phyloP scores from a whole-genome alignment of 2,329 filamentous ascomycete genomes.

The Monascus ruber region DNA sequence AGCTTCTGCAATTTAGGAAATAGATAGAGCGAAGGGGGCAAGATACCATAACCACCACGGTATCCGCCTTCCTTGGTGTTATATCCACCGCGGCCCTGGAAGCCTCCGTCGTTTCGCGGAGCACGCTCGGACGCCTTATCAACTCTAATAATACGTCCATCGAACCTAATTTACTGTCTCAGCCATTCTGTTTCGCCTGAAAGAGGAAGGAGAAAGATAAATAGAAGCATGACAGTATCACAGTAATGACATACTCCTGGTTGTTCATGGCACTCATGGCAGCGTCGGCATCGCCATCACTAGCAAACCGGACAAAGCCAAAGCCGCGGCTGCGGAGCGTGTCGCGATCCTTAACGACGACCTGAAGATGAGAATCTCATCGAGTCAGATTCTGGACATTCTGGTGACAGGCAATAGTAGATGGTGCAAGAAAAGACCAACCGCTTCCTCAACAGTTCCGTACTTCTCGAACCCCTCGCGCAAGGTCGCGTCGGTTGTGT shows the following conservation, averaged over 20 bases:
- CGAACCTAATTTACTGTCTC: constrained; percentile 52
- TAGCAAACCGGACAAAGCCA: constrained; percentile 81
- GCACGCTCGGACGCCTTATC: constrained; percentile 84
- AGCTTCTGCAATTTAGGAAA: constrained; percentile 5
- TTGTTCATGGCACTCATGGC: constrained; percentile 36
- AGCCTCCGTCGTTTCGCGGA: constrained; percentile 43
- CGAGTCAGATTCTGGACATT: not conserved
- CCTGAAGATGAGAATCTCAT: constrained; percentile 42
- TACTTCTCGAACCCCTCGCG: constrained; percentile 88
- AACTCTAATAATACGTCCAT: constrained; percentile 86
- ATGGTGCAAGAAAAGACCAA: constrained; percentile 41
- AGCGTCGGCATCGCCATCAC: constrained; percentile 29
- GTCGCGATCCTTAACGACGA: constrained; percentile 95
- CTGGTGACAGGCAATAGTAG: too few relatives aligned
- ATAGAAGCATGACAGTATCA: constrained; percentile 1
- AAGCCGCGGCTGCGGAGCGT: constrained; percentile 95
- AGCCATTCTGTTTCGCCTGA: constrained; percentile 7
- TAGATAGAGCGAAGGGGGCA: constrained; percentile 17
- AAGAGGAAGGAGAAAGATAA: constrained; percentile 8
- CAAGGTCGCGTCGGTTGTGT: constrained; percentile 82
- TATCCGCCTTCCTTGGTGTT: constrained; percentile 28
- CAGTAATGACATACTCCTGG: constrained; percentile 53
- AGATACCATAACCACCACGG: constrained; percentile 23
- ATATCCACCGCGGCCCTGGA: constrained; percentile 35
- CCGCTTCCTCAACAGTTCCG: constrained; percentile 85